These are phyloP conservation scores for Trametes coccinea DNA, from an alignment of 768 basidiomycete genomes.

Conservation along the genomic window DNA sequence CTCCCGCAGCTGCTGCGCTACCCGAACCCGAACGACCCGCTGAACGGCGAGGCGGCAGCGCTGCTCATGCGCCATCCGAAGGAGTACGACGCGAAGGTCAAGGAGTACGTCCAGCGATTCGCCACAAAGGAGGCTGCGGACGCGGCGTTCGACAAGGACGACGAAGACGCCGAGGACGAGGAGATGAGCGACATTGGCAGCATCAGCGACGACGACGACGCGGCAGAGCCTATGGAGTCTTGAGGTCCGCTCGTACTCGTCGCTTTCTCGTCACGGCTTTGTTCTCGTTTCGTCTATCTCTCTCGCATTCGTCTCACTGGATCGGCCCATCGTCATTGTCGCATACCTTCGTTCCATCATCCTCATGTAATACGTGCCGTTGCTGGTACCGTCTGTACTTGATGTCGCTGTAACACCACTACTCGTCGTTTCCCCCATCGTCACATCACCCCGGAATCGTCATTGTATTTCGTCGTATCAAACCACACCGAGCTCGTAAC, in stretches of 20 bases:
- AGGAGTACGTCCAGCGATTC: slow-evolving; percentile 95
- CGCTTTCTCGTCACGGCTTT: background rate
- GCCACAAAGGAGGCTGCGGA: slow-evolving; percentile 91
- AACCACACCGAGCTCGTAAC: background rate
- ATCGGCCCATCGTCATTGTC: background rate
- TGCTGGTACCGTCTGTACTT: slow-evolving; percentile 21
- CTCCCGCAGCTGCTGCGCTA: slow-evolving; percentile 95
- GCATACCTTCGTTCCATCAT: slow-evolving; percentile 4
- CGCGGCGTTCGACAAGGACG: slow-evolving; percentile 60
- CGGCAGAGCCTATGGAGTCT: slow-evolving; percentile 28
- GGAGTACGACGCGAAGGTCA: slow-evolving; percentile 92
- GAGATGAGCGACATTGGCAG: slow-evolving; percentile 89
- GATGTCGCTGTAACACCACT: slow-evolving; percentile 19
- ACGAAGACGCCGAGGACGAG: slow-evolving; percentile 71
- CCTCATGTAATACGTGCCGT: slow-evolving; percentile 10
- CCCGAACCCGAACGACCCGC: slow-evolving; percentile 96
- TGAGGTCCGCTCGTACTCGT: slow-evolving; percentile 10
- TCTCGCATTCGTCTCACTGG: background rate
- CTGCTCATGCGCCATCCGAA: slow-evolving; percentile 97
- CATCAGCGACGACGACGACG: slow-evolving; percentile 72
- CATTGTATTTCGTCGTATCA: slow-evolving; percentile 15
- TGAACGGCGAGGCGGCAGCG: slow-evolving; percentile 98
- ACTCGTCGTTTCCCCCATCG: background rate
- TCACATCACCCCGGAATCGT: slow-evolving; percentile 10
- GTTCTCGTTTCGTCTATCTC: background rate